These are phyloP conservation scores for Nakazawaea molendinolei DNA, from an alignment of 805 yeast genomes.

Conservation along the genomic window DNA sequence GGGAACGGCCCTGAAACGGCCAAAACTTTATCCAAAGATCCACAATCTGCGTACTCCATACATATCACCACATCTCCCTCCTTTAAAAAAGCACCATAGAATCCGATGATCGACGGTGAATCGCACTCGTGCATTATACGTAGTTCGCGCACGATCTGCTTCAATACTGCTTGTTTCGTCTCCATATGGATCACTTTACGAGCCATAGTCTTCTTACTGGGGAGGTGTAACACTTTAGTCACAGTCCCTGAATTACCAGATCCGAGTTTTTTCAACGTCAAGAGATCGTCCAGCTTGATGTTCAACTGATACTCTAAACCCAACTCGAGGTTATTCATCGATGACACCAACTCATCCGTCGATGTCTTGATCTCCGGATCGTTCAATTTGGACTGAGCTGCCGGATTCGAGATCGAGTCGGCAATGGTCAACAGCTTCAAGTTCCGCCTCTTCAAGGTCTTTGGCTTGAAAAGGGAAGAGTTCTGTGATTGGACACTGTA, in stretches of 20 bases:
- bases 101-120: conserved; percentile 76
- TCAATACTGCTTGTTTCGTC: conserved; percentile 66
- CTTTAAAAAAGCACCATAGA: conserved; percentile 82
- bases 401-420: not conserved
- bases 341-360: conserved; percentile 33
- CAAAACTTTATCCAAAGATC: conserved; percentile 78
- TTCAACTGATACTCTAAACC: conserved; percentile 49
- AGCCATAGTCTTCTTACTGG: conserved; percentile 86
- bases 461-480: conserved; percentile 19
- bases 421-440: conserved; percentile 44
- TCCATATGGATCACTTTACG: conserved; percentile 84
- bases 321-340: conserved; percentile 41
- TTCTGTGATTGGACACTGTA: conserved; percentile 5
- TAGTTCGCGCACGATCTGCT: conserved; percentile 83
- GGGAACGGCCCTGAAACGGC: conserved; percentile 57
- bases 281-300: conserved; percentile 58
- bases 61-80: conserved; percentile 77
- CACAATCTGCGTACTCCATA: conserved; percentile 95
- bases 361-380: conserved; percentile 25
- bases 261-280: conserved; percentile 74
- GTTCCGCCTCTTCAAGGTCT: conserved; percentile 50
- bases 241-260: conserved; percentile 95
- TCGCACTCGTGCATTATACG: conserved; percentile 88
- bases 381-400: conserved; percentile 11
- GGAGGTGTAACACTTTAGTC: conserved; percentile 78